phyloP scores from a whole-genome alignment of 257 asterid species.

The Eustoma russellianum region DNA sequence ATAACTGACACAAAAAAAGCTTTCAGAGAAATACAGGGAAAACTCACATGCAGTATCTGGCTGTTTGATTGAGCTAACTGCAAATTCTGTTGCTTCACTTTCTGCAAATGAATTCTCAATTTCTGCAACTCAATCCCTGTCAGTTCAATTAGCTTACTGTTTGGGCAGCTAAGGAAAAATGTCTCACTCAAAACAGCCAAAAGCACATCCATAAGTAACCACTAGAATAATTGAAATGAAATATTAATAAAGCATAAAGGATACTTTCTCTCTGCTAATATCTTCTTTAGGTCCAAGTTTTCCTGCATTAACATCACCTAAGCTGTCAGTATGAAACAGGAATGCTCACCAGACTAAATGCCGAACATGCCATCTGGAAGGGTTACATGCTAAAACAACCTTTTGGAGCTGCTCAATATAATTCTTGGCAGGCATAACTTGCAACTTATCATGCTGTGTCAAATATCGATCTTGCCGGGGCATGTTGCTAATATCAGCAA shows the following conservation, averaged over 20 bases:
- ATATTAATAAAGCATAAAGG: constrained; percentile 19
- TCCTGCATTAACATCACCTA: constrained; percentile 33
- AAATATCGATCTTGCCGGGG: constrained; percentile 26
- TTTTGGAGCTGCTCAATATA: constrained; percentile 38
- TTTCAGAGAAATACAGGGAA: neutral
- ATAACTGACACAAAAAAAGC: neutral
- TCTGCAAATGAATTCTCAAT: constrained; percentile 39
- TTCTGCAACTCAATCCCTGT: constrained; percentile 55
- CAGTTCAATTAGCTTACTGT: constrained; percentile 56
- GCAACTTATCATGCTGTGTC: constrained; percentile 22
- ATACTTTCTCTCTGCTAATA: constrained; percentile 69
- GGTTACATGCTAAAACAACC: constrained; percentile 22
- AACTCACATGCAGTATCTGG: constrained; percentile 49
- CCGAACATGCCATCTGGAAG: constrained; percentile 3
- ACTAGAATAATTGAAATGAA: neutral
- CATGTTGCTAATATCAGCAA: constrained; percentile 65
- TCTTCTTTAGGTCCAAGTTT: constrained; percentile 39
- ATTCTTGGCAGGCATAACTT: constrained; percentile 23
- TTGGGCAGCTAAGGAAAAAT: constrained; percentile 23
- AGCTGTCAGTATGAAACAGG: constrained; percentile 9
- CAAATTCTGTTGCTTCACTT: constrained; percentile 57
- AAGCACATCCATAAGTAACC: constrained; percentile 1
- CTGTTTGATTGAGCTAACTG: constrained; percentile 50
- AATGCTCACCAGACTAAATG: neutral
- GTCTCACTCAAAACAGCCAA: neutral